Evolutionary conservation across 768 basidiomycete genomes (phyloP).

Genomic region (Coprinellus aureogranulatus): DNA sequence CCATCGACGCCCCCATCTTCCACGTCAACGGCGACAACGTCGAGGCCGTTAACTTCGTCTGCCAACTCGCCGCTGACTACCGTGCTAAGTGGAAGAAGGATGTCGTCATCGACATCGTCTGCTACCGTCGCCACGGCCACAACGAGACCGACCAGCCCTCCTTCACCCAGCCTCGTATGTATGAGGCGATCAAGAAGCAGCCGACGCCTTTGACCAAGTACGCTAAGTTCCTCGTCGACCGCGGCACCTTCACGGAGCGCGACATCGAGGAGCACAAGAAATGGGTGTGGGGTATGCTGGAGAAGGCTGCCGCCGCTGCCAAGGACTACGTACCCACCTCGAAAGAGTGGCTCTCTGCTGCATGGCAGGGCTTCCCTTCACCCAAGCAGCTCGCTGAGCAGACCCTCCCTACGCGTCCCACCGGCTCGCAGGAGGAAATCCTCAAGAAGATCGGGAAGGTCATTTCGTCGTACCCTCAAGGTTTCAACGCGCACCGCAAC

Average conservation of each 20-base stretch:
- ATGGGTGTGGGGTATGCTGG: conserved; percentile 99
- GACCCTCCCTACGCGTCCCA: conserved; percentile 85
- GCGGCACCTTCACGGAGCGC: conserved; percentile 91
- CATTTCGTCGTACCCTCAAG: conserved; percentile 81
- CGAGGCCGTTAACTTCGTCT: conserved; percentile 98
- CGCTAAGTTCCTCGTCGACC: conserved; percentile 83
- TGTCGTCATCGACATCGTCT: conserved; percentile 97
- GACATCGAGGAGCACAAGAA: conserved; percentile 98
- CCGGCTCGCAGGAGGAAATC: conserved; percentile 72
- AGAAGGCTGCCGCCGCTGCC: conserved; percentile 88
- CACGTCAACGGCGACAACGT: conserved; percentile 99
- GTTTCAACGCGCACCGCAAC: conserved; percentile 88
- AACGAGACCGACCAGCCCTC: conserved; percentile 99
- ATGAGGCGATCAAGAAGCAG: conserved; percentile 93
- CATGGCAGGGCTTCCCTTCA: conserved; percentile 98
- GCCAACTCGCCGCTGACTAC: conserved; percentile 96
- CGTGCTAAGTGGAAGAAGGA: conserved; percentile 98
- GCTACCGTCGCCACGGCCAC: conserved; percentile 98
- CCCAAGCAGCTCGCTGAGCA: conserved; percentile 93
- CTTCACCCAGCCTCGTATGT: conserved; percentile 99
- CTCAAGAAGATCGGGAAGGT: conserved; percentile 84
- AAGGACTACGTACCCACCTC: conserved; percentile 94
- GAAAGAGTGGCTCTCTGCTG: conserved; percentile 96
- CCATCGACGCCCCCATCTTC: conserved; percentile 98
- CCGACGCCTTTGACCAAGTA: conserved; percentile 90